These are phyloP conservation scores for Urochloa ruziziensis DNA, from an alignment of 176 grass and related monocot genomes.

Conservation along the genomic window DNA sequence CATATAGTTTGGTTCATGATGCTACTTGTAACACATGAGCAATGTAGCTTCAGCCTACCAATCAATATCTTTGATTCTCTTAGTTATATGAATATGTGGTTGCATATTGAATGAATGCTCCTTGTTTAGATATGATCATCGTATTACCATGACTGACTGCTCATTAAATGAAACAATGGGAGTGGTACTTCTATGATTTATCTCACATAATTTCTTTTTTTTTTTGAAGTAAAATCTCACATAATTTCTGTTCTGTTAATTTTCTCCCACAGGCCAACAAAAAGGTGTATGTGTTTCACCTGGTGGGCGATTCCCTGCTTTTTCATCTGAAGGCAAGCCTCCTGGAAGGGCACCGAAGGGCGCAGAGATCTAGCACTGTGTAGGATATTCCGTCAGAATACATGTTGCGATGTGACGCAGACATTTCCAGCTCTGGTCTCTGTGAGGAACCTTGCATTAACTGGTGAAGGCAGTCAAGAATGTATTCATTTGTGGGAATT, in stretches of 20 bases:
- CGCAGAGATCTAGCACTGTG: slow-evolving; percentile 72
- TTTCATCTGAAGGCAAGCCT: slow-evolving; percentile 62
- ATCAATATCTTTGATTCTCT: background rate
- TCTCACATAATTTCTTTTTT: background rate
- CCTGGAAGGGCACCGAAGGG: slow-evolving; percentile 66
- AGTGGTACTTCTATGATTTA: background rate
- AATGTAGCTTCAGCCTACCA: background rate
- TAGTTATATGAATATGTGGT: background rate
- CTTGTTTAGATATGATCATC: background rate
- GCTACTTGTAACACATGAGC: background rate
- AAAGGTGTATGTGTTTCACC: slow-evolving; percentile 79
- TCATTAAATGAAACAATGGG: background rate
- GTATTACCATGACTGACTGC: background rate
- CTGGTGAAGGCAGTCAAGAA: slow-evolving; percentile 75
- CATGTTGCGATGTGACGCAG: slow-evolving; percentile 81
- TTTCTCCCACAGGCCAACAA: slow-evolving; percentile 35
- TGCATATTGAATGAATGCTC: background rate
- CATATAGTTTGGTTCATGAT: background rate
- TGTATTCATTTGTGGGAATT: slow-evolving; percentile 95
- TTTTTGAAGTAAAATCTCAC: too few species aligned
- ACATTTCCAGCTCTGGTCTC: slow-evolving; percentile 69
- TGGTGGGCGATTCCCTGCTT: slow-evolving; percentile 76
- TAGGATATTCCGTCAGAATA: slow-evolving; percentile 81
- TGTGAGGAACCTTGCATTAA: slow-evolving; percentile 73
- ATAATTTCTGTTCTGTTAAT: slow-evolving; percentile 40